Percentiles rank a stretch among this genome's conserved stretches.
These are phyloP conservation scores for Erodium moschatum DNA, from an alignment of 441 rosid species.

Conservation along the genomic window DNA sequence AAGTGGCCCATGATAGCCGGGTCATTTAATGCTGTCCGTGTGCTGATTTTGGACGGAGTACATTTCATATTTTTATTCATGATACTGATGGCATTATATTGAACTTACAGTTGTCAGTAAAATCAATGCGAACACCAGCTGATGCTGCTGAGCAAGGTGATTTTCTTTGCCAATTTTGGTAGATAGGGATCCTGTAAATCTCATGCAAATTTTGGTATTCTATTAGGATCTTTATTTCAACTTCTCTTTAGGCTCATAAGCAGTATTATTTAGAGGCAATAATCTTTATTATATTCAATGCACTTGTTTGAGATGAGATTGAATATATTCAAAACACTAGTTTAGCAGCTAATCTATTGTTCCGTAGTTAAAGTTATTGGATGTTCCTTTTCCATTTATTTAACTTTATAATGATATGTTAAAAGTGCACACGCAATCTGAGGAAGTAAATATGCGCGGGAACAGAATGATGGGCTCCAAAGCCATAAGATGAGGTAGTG, in stretches of 20 bases:
- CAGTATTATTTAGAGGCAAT: background rate
- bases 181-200: too few species aligned
- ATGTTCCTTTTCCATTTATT: background rate
- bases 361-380: background rate
- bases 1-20: background rate
- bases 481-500: background rate
- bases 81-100: conserved; percentile 27
- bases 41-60: conserved; percentile 13
- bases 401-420: background rate
- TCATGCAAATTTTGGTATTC: conserved; percentile 42
- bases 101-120: conserved; percentile 62
- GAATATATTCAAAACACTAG: background rate
- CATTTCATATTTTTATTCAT: conserved; percentile 1
- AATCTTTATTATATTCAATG: background rate
- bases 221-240: conserved; percentile 8
- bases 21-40: background rate
- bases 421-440: background rate
- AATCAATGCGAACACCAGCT: conserved; percentile 48
- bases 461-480: conserved; percentile 2
- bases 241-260: conserved; percentile 7
- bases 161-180: conserved; percentile 53
- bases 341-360: background rate
- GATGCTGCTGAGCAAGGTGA: conserved; percentile 94
- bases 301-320: background rate
- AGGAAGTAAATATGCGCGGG: background rate